Evolutionary conservation across 768 basidiomycete genomes (phyloP), one percentile per base, ranked within the genome.

Genomic region (Lactarius vividus): DNA sequence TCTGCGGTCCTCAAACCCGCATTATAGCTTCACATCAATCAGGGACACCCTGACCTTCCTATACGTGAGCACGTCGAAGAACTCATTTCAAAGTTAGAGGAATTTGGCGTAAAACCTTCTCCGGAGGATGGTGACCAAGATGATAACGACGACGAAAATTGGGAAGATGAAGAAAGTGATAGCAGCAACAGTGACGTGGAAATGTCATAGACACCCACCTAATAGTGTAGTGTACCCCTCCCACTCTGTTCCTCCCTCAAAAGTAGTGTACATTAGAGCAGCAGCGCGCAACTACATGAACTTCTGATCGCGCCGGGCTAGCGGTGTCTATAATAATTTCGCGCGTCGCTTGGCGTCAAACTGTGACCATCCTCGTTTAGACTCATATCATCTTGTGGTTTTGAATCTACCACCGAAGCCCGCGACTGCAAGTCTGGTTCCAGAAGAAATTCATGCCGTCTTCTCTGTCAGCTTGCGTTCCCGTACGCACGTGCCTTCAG

Each of bases 61-160:
- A 75, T 96, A 59, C 79, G 92, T 2, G 85, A 86, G 40, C 94
- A 97, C 73, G 84, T 83, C 31, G 77, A 82, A 58, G 94, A 95
- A 69, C 82, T 97, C 55, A 82, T 93, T 60, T 76, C 76, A 7
- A 85, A 86, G 67, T 72, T 96, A 63, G 87, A 92, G 57, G 79
- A 78, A 6, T 76, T 85, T 53, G 92, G 92, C 0, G 82, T 96
- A 44, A 77, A 82, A 26, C 76, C 87, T 0, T 88, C 88, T 10
- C 81, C 85, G 0, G 75, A 81, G 10, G 84, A 83, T n/a, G 87
- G 83, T 13, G 85, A 77, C 35, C 83, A 80, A 15, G 84, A 80
- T 6, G 79, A 75, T 23, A 84, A 78, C 2, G 37, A 39, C 3
- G 37, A 39, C 1, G 84, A 78, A 5, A 88, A 79, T 28, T 88